Evolutionary conservation across 164 flowering plant species (phyloP), one percentile per base, ranked within the genome.

Genomic region (Saururus chinensis): DNA sequence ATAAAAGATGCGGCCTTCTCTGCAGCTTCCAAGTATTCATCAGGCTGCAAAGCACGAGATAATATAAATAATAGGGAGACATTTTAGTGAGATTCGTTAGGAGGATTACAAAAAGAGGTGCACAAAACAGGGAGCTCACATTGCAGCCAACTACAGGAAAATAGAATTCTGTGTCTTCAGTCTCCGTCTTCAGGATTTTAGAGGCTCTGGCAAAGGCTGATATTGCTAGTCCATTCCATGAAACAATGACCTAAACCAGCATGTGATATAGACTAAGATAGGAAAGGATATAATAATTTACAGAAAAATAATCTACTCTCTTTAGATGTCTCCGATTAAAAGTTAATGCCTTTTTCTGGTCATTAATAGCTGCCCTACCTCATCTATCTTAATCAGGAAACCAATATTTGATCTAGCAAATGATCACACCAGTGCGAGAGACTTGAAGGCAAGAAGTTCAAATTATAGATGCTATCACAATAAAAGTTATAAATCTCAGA

Each of bases 211-310:
- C 96, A 71, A 93, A 82, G 49, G 97, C 59, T 53, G 98, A 93
- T 57, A 93, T 88, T 35, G 78, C 88, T 62, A 89, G 95, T 60
- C 96, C 98, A 68, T 93, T 93, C 98, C 98, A 93, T 7, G 96
- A 78, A 53, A 93, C 98, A 69, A 93, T 93, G 37, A 93, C 96
- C 98, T 92, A 67, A 19, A 37, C 52, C 71, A 71, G 64, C 53
- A 71, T 10, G 60, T 59, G 23, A 58, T 56, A 26, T n/a, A 60
- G 19, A 14, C 1, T 17, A 20, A 57, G 41, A 25, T 72, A 48
- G 62, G 57, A 56, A 30, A 24, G 57, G 54, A 51, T 48, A 61
- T 45, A 59, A 53, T 49, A n/a, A n/a, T n/a, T n/a, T 63, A 49
- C 0, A 45, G 49, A 2, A 45, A 30, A 30, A 30, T 30, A 30